Evolutionary conservation across 768 basidiomycete species (phyloP).

Genomic region (Macrolepiota dolichaula): DNA sequence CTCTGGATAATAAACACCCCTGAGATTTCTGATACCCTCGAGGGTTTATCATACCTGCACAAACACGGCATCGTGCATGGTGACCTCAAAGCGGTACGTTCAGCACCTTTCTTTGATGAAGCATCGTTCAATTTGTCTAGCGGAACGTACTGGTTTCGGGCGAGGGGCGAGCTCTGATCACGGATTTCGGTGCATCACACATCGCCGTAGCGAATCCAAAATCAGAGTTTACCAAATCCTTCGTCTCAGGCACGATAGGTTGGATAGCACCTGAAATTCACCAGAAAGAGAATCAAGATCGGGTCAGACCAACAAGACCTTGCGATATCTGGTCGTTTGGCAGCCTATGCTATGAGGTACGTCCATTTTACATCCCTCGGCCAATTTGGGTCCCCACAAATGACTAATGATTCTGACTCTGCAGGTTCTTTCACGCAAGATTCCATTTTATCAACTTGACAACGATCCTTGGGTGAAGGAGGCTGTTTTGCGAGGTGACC

Average conservation of each 20-base stretch:
- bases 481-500: background rate
- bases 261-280: background rate
- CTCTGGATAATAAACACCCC: background rate
- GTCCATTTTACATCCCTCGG: background rate
- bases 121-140: background rate
- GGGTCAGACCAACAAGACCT: background rate
- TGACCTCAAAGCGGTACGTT: background rate
- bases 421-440: background rate
- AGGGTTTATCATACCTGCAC: background rate
- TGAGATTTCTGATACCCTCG: background rate
- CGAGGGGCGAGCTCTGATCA: background rate
- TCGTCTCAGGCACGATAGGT: background rate
- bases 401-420: background rate
- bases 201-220: background rate
- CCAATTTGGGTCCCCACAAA: background rate
- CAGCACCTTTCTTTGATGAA: background rate
- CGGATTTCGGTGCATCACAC: background rate
- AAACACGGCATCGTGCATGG: background rate
- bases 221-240: background rate
- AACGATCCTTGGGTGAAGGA: background rate
- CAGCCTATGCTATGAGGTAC: background rate
- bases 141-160: background rate
- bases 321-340: background rate
- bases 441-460: background rate
- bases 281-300: background rate